A percentile compares a stretch with the other conserved stretches of the same genome.
These are phyloP conservation scores for Avena sativa DNA, from an alignment of 176 grass and related monocot genomes.

Conservation along the genomic window DNA sequence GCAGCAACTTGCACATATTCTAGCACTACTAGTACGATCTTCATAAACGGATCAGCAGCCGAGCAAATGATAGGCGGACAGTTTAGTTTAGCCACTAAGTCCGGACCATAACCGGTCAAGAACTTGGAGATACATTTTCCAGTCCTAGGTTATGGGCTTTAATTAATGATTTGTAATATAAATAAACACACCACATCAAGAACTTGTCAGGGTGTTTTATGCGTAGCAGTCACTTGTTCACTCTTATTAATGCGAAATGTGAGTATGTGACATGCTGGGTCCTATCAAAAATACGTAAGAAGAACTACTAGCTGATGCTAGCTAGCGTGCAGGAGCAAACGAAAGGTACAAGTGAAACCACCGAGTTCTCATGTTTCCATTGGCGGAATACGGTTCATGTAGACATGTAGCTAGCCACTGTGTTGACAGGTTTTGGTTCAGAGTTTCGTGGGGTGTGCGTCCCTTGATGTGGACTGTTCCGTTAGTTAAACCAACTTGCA, in stretches of 20 bases:
- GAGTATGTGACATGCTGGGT: neutral
- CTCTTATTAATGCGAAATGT: neutral
- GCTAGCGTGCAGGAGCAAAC: slow-evolving; percentile 7
- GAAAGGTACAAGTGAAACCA: neutral
- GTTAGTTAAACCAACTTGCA: no score
- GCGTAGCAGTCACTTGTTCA: slow-evolving; percentile 19
- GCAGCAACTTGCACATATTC: slow-evolving; percentile 33
- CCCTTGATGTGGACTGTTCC: no score
- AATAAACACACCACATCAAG: neutral
- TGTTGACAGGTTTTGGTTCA: no score
- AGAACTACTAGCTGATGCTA: neutral
- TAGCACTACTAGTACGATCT: neutral
- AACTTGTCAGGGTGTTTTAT: slow-evolving; percentile 11
- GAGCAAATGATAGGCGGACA: neutral
- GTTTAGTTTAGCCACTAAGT: neutral
- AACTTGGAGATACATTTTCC: no score
- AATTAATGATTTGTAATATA: neutral
- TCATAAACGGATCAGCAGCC: neutral
- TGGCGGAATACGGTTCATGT: no score
- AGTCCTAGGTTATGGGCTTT: neutral
- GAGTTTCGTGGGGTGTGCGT: no score
- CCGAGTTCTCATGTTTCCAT: no score
- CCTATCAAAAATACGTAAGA: no score
- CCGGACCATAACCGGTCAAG: no score
- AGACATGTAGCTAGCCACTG: no score